Conservation (phyloP, 2,329 filamentous ascomycete species). For the Arthrobotrys sphaeroides region DNA sequence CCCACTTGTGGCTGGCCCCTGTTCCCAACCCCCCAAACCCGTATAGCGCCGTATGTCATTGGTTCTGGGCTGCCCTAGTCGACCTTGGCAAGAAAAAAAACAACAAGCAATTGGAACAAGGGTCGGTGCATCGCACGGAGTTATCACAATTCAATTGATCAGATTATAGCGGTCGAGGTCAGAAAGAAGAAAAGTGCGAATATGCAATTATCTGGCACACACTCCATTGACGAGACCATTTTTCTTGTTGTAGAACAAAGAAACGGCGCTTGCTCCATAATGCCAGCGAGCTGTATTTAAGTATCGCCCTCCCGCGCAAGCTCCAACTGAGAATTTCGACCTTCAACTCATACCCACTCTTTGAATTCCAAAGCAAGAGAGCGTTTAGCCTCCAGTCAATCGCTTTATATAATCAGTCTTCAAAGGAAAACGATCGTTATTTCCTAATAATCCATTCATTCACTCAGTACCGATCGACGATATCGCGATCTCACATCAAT, state of each 20-base stretch:
- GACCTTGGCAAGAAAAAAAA: constrained; percentile 28
- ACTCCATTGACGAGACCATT: constrained; percentile 6
- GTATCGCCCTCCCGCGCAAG: constrained; percentile 20
- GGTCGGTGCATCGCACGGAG: constrained; percentile 26
- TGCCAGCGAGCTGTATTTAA: constrained; percentile 39
- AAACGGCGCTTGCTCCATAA: constrained; percentile 11
- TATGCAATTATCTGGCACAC: constrained; percentile 8
- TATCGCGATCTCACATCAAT: neutral
- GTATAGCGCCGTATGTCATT: constrained; percentile 16
- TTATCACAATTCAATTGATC: constrained; percentile 17
- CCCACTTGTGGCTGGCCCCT: constrained; percentile 37
- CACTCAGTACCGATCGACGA: neutral
- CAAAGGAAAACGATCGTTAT: constrained; percentile 25
- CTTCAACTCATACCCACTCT: constrained; percentile 49
- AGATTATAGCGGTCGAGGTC: neutral
- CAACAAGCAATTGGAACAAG: constrained; percentile 26
- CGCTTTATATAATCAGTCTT: constrained; percentile 23
- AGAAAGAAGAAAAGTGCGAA: constrained; percentile 46
- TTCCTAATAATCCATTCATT: constrained; percentile 6
- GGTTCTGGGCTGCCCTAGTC: neutral
- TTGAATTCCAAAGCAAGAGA: constrained; percentile 37
- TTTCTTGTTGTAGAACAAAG: constrained; percentile 12
- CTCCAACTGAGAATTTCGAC: neutral
- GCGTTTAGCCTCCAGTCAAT: constrained; percentile 43
- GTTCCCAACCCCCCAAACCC: constrained; percentile 8